Evolutionary conservation across 75 land plant species (phyloP).

Genomic region (Selaginella tamariscina): DNA sequence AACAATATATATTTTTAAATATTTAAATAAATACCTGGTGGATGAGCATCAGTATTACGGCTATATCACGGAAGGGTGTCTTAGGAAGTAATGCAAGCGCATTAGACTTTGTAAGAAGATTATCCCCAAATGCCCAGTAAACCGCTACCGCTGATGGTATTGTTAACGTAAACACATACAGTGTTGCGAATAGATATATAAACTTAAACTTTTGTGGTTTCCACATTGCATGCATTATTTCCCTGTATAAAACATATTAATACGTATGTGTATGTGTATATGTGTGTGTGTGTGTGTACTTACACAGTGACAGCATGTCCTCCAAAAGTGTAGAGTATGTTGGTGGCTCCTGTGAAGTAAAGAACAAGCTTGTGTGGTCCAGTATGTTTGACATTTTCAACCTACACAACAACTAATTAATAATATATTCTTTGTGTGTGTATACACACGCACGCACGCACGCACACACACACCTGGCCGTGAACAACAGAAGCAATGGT

Average conservation of each 20-base stretch:
- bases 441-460: not conserved
- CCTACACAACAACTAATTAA: conserved; percentile 40
- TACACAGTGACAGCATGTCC: conserved; percentile 96
- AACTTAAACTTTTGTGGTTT: conserved; percentile 51
- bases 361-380: conserved; percentile 49
- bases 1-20: not conserved
- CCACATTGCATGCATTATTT: not conserved
- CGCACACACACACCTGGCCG: conserved; percentile 54
- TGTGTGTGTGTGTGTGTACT: conserved; percentile 21
- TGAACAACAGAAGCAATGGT: conserved; percentile 62
- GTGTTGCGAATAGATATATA: conserved; percentile 71
- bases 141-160: conserved; percentile 72
- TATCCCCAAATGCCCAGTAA: conserved; percentile 90
- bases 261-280: conserved; percentile 27
- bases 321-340: conserved; percentile 89
- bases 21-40: conserved; percentile 45
- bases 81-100: conserved; percentile 69
- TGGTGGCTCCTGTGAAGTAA: conserved; percentile 93
- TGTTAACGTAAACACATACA: conserved; percentile 72
- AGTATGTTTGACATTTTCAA: conserved; percentile 41
- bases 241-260: conserved; percentile 12
- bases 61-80: conserved; percentile 45
- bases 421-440: too few relatives aligned
- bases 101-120: conserved; percentile 61
- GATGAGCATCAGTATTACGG: conserved; percentile 79